Conservation (phyloP, 2,329 filamentous ascomycete genomes). For the Drechmeria coniospora region DNA sequence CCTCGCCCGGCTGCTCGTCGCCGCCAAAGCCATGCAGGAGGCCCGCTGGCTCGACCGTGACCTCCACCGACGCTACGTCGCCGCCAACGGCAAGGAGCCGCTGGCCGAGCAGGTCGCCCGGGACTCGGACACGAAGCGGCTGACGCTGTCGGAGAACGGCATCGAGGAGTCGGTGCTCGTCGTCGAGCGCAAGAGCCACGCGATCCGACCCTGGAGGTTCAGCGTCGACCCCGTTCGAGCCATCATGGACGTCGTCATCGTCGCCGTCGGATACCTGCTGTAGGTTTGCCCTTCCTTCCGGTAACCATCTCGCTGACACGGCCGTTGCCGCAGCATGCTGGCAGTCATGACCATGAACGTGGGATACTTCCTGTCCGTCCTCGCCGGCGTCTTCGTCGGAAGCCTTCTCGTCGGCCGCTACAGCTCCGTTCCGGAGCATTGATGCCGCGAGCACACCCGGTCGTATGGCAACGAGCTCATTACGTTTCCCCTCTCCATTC, state of each 20-base stretch:
- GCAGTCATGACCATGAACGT: constrained; percentile 84
- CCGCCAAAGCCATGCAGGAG: constrained; percentile 50
- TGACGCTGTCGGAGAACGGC: constrained; percentile 58
- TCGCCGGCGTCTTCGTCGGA: constrained; percentile 70
- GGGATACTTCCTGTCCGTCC: constrained; percentile 69
- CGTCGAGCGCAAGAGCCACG: constrained; percentile 40
- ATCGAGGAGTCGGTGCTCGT: constrained; percentile 68
- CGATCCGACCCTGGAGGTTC: constrained; percentile 59
- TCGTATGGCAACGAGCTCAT: constrained; percentile 1
- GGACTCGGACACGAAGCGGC: constrained; percentile 47
- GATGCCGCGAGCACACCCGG: constrained; percentile 10
- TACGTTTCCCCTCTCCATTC: no score
- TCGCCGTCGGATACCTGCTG: constrained; percentile 74
- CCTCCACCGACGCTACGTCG: constrained; percentile 60
- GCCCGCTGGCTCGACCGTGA: constrained; percentile 54
- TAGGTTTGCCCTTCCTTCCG: constrained; percentile 31
- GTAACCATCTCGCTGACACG: not conserved
- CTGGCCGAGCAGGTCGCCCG: constrained; percentile 43
- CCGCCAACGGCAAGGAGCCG: constrained; percentile 48
- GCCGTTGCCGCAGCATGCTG: constrained; percentile 55
- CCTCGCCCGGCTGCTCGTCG: constrained; percentile 54
- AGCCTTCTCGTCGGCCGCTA: constrained; percentile 69
- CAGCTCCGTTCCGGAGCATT: constrained; percentile 32
- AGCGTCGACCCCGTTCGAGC: constrained; percentile 66
- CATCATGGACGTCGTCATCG: constrained; percentile 51